A percentile compares a stretch with the other conserved stretches of the same genome.
phyloP scores from a whole-genome alignment of 2,329 filamentous ascomycete genomes.

The Epichloe coenophiala region DNA sequence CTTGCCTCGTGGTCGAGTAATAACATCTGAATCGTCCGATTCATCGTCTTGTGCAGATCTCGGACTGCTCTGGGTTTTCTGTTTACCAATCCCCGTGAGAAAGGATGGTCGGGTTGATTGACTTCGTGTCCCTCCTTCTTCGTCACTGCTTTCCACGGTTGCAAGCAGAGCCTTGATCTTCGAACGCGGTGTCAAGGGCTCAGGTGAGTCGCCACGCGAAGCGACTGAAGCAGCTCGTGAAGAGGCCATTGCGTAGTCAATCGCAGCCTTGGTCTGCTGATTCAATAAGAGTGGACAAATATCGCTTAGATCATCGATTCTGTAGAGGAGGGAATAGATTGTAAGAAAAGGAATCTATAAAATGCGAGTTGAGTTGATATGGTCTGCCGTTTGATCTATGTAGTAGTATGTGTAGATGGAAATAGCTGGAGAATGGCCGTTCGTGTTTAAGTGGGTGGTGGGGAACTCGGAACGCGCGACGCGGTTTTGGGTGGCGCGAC shows the following conservation, averaged over 20 bases:
- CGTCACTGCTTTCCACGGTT: constrained; percentile 35
- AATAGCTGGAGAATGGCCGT: background rate
- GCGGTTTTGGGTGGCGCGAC: constrained; percentile 11
- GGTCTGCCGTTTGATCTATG: background rate
- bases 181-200: constrained; percentile 36
- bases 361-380: background rate
- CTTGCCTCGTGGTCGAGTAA: constrained; percentile 43
- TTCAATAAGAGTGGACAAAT: background rate
- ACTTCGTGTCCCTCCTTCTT: constrained; percentile 21
- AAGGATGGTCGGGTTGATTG: constrained; percentile 5
- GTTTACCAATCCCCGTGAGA: background rate
- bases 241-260: constrained; percentile 30
- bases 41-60: constrained; percentile 24
- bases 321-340: background rate
- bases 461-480: constrained; percentile 20
- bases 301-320: background rate
- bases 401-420: background rate
- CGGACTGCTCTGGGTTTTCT: background rate
- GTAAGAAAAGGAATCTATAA: background rate
- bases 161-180: constrained; percentile 43
- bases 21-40: constrained; percentile 27
- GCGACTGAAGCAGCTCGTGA: constrained; percentile 31
- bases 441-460: constrained; percentile 11
- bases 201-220: constrained; percentile 26
- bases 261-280: background rate